These are phyloP conservation scores for Phytophthora aleatoria DNA, from an alignment of 352 stramenopile genomes.

Conservation along the genomic window DNA sequence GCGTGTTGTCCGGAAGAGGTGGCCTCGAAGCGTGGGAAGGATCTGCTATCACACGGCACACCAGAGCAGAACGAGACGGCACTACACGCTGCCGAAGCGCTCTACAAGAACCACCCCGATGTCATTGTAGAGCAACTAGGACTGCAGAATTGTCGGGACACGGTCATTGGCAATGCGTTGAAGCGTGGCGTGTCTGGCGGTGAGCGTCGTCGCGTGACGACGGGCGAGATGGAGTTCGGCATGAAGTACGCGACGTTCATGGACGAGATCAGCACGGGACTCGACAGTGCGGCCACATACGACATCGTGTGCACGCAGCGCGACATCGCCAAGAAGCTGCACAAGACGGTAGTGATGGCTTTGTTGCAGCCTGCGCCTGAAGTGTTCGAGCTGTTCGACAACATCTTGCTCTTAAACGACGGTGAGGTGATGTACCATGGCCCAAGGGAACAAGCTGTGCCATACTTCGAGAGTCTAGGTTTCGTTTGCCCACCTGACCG, in stretches of 20 bases:
- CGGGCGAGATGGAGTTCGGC: slow-evolving; percentile 88
- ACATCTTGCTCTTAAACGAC: slow-evolving; percentile 69
- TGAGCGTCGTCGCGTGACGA: slow-evolving; percentile 83
- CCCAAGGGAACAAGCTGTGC: slow-evolving; percentile 37
- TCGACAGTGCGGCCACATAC: slow-evolving; percentile 85
- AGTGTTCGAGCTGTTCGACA: slow-evolving; percentile 58
- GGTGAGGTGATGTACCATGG: slow-evolving; percentile 65
- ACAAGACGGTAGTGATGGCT: slow-evolving; percentile 52
- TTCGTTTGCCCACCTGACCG: slow-evolving; percentile 29
- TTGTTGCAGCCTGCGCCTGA: slow-evolving; percentile 41
- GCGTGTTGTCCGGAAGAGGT: slow-evolving; percentile 24
- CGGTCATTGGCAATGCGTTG: slow-evolving; percentile 46
- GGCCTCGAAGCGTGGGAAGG: slow-evolving; percentile 53
- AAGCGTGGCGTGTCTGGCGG: slow-evolving; percentile 69
- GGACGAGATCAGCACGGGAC: slow-evolving; percentile 90
- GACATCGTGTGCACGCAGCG: slow-evolving; percentile 69
- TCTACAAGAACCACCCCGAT: slow-evolving; percentile 36
- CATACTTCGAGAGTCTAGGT: slow-evolving; percentile 46
- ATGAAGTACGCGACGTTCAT: slow-evolving; percentile 73
- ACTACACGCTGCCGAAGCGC: slow-evolving; percentile 2
- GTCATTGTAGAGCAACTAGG: slow-evolving; percentile 31
- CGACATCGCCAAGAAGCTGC: slow-evolving; percentile 31
- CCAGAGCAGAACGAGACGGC: slow-evolving; percentile 24
- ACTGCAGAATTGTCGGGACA: slow-evolving; percentile 41
- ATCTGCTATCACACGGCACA: slow-evolving; percentile 41